phyloP scores from a whole-genome alignment of 768 basidiomycete genomes.

The Pulveroboletus frians region DNA sequence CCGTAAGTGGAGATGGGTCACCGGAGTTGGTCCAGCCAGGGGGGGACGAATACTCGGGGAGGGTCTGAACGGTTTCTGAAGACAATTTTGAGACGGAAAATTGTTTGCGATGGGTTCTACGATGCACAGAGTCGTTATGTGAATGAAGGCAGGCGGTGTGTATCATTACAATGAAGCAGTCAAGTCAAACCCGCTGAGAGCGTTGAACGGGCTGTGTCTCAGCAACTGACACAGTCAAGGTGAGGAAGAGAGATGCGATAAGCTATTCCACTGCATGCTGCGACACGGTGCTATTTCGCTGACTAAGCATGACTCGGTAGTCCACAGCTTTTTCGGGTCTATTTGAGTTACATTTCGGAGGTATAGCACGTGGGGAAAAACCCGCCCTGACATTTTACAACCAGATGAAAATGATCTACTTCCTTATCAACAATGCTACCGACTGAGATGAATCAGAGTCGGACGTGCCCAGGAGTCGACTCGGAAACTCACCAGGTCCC shows the following conservation, averaged over 20 bases:
- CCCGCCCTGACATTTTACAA: not conserved
- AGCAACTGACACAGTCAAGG: slow-evolving; percentile 5
- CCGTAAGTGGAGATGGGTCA: slow-evolving; percentile 21
- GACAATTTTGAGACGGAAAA: slow-evolving; percentile 54
- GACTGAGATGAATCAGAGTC: not conserved
- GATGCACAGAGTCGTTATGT: slow-evolving; percentile 15
- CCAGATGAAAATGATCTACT: not conserved
- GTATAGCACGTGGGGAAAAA: not conserved
- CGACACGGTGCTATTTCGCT: not conserved
- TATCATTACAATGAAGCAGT: slow-evolving; percentile 7
- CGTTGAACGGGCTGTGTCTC: not conserved
- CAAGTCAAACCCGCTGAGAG: slow-evolving; percentile 14
- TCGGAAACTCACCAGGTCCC: not conserved
- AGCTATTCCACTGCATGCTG: not conserved
- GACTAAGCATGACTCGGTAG: slow-evolving; percentile 23
- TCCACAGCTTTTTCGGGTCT: not conserved
- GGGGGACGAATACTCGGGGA: slow-evolving; percentile 58
- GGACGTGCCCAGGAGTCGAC: not conserved
- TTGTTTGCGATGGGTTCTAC: slow-evolving; percentile 50
- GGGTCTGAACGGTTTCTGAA: slow-evolving; percentile 58
- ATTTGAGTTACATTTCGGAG: not conserved
- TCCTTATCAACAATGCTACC: not conserved
- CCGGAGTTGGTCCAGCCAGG: slow-evolving; percentile 18
- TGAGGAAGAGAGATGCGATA: slow-evolving; percentile 2
- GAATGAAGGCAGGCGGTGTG: slow-evolving; percentile 15